phyloP scores from a whole-genome alignment of 345 rosid genomes.

The Chamaenerion angustifolium region DNA sequence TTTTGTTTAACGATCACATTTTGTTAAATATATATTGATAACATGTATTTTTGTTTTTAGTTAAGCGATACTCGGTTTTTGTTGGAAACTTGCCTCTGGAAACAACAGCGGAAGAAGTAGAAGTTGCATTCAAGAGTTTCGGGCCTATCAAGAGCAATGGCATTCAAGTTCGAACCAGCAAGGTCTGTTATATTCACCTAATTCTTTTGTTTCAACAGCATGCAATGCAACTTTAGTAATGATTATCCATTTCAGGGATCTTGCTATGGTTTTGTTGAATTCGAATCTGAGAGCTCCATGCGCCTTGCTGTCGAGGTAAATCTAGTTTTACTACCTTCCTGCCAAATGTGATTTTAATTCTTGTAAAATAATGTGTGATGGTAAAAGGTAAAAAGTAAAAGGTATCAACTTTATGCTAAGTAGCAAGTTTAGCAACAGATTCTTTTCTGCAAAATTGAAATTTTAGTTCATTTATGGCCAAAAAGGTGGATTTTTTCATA shows the following conservation, averaged over 20 bases:
- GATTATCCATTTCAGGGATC: constrained; percentile 12
- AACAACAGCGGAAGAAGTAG: constrained; percentile 36
- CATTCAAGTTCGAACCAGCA: constrained; percentile 55
- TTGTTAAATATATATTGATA: not conserved
- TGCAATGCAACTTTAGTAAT: not conserved
- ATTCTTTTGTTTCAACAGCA: not conserved
- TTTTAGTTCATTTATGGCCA: not conserved
- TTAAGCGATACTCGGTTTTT: constrained; percentile 40
- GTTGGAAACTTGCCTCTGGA: constrained; percentile 49
- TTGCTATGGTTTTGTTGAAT: constrained; percentile 81
- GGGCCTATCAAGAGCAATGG: constrained; percentile 44
- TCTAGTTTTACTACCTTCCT: not conserved
- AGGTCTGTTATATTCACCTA: constrained; percentile 19
- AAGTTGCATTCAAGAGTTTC: constrained; percentile 23
- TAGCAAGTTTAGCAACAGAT: not conserved
- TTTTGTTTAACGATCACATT: not conserved
- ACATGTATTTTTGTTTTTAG: constrained; percentile 18
- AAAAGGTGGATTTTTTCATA: not conserved
- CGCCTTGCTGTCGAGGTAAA: constrained; percentile 51
- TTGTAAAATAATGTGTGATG: not conserved
- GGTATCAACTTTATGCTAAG: not conserved
- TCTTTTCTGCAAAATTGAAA: not conserved
- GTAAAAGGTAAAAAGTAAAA: not conserved
- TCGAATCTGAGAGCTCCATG: constrained; percentile 50
- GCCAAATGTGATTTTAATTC: too few relatives aligned